Evolutionary conservation across 192 early-diverging fungal genomes (phyloP).

Genomic region (Entomortierella lignicola): DNA sequence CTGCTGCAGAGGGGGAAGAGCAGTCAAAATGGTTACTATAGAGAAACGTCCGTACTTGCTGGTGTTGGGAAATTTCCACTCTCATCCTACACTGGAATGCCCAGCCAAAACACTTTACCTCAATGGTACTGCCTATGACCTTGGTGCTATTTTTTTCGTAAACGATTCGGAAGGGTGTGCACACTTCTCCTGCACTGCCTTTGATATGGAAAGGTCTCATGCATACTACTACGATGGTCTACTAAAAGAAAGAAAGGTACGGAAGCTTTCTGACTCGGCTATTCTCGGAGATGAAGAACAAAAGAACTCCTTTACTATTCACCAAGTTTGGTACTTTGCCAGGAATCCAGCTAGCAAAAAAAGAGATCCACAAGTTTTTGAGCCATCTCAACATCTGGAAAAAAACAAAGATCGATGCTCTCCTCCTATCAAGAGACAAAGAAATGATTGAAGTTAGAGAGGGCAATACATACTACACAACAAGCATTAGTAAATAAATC

Average conservation of each 20-base stretch:
- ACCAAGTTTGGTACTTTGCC: slow-evolving; percentile 1
- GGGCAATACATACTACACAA: no score
- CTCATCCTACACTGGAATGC: neutral
- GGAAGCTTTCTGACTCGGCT: neutral
- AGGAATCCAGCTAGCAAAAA: neutral
- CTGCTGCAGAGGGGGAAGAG: neutral
- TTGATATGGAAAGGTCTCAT: neutral
- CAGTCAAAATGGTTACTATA: neutral
- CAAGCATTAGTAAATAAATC: no score
- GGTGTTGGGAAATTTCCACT: slow-evolving; percentile 1
- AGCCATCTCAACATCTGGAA: no score
- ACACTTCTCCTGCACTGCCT: neutral
- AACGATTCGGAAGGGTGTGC: neutral
- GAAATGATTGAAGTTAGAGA: no score
- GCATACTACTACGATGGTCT: neutral
- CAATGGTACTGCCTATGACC: neutral
- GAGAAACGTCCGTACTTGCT: neutral
- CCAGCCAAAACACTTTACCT: neutral
- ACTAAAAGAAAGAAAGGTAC: neutral
- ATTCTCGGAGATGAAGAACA: neutral
- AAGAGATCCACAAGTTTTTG: neutral
- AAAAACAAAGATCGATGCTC: no score
- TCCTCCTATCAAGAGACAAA: no score
- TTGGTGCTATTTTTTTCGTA: slow-evolving; percentile 1
- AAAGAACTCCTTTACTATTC: neutral